phyloP scores from a whole-genome alignment of 2,329 filamentous ascomycete species.

The Mollisia scopiformis region DNA sequence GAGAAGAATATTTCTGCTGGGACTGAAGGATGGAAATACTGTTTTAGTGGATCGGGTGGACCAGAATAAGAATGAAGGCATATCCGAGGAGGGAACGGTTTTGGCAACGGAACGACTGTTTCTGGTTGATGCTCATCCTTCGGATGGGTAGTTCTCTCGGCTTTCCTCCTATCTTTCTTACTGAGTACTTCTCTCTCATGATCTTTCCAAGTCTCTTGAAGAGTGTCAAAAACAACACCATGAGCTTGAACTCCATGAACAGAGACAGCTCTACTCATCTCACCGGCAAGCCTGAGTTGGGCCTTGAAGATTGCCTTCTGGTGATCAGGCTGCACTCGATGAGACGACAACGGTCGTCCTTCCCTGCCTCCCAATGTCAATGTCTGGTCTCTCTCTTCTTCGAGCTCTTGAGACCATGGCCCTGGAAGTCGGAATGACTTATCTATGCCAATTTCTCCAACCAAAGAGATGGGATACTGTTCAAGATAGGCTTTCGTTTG shows the following conservation, averaged over 20 bases:
- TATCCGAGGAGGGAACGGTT: conserved; percentile 81
- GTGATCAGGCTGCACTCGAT: conserved; percentile 69
- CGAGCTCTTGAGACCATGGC: conserved; percentile 49
- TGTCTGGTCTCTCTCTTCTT: conserved; percentile 45
- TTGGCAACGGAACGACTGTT: conserved; percentile 40
- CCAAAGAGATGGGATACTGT: conserved; percentile 63
- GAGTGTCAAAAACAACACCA: conserved; percentile 64
- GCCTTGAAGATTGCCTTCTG: conserved; percentile 67
- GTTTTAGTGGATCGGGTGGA: conserved; percentile 71
- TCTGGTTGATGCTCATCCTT: conserved; percentile 41
- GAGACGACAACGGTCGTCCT: conserved; percentile 67
- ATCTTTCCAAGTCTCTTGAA: conserved; percentile 71
- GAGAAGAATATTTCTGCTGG: conserved; percentile 84
- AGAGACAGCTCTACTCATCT: conserved; percentile 74
- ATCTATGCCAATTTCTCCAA: conserved; percentile 81
- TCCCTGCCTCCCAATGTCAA: conserved; percentile 73
- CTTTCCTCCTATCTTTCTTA: conserved; percentile 57
- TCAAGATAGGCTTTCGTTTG: conserved; percentile 59
- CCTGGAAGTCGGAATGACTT: conserved; percentile 75
- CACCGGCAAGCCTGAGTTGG: conserved; percentile 73
- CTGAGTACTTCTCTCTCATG: conserved; percentile 65
- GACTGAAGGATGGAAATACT: conserved; percentile 74
- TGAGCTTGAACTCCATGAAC: conserved; percentile 67
- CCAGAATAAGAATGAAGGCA: conserved; percentile 96
- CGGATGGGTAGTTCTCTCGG: conserved; percentile 40